Evolutionary conservation across 2,329 filamentous ascomycete genomes (phyloP), one percentile per base, ranked within the genome.

Genomic region (Penicillium janthinellum): DNA sequence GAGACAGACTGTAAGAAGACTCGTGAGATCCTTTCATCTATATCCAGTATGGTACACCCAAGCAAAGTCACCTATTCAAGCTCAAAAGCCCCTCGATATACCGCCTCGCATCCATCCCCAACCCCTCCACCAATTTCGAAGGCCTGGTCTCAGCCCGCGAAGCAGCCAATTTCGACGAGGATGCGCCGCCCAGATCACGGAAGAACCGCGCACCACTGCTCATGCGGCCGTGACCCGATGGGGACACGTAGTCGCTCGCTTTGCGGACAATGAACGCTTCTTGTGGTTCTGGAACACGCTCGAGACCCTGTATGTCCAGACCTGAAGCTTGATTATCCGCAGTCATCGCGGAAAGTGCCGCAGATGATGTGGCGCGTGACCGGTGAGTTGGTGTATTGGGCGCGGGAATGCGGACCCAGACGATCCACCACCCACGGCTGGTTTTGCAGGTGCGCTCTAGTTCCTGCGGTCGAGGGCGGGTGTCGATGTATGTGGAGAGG

Each of bases 361-460:
- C 37, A 10, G 64, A 67, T 20, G 66, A 68, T 12, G 64, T 31
- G 12, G 58, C 49, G 34, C 42, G 57, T 59, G 60, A 14, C n/a
- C n/a, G 34, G 58, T 53, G 56, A 38, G 51, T 41, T 49, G 48
- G 14, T 37, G 56, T 55, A 28, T 48, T 63, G 12, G 54, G 50
- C 48, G 59, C 53, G 5, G 77, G 77, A 34, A 87, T 72, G 8
- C 84, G 80, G 72, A 88, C 82, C 86, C 86, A 89, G 22, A 88
- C 82, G 2, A 89, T 80, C 86, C 86, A 89, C 86, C 86, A 89
- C 6, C 84, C 84, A n/a, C 86, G 81, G 45, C 75, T 81, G 0
- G 86, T 88, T 72, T 88, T 88, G 71, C 83, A 84, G 0, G 84
- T 88, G 35, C 84, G 79, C 67, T 89, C 86, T 6, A 84, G 76